Evolutionary conservation across 1,284 basidiomycete genomes (phyloP), one percentile per base, ranked within the genome.

Genomic region (Marasmius oreades): DNA sequence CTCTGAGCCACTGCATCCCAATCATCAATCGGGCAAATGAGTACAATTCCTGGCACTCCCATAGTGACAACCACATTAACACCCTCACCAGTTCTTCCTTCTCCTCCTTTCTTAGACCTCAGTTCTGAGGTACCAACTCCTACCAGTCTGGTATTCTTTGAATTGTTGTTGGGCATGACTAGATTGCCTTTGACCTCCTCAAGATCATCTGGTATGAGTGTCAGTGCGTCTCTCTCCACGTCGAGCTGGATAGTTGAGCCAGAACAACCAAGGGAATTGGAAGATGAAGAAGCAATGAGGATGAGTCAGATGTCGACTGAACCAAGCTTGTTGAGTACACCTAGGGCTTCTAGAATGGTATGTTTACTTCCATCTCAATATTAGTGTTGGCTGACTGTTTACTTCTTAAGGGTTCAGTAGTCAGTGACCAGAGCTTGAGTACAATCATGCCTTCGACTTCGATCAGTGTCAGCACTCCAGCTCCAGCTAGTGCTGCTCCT

Each of bases 291-390:
- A 46, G 34, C 62, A 59, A 3, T 36, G 16, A 31, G 51, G 45
- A 34, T 53, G 52, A 53, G 51, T 39, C 44, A 61, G 12, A 52
- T 57, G 39, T 53, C 78, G 10, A 85, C 85, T 0, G 77, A 78
- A 62, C 83, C 85, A 6, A 80, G 83, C 1, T 69, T 88, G 51
- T 67, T 87, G 28, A 79, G 72, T 20, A 74, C 77, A 1, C 71
- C 70, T 42, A 65, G 68, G 56, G 62, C 60, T 26, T 66, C 71
- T 1, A 64, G 66, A 12, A 67, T 73, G 51, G 81, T 81, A 67
- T 57, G 74, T 52, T 48, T 23, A 50, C 42, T 50, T 12, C 5
- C 5, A n/a, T 52, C 14, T 22, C 55, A 44, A 23, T 46, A 24
- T 28, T n/a, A n/a, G 14, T 24, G 36, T 51, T 58, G 31, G 43